Base-by-base conservation (phyloP, 2,329 filamentous ascomycete genomes). In the Amauroascus niger region DNA sequence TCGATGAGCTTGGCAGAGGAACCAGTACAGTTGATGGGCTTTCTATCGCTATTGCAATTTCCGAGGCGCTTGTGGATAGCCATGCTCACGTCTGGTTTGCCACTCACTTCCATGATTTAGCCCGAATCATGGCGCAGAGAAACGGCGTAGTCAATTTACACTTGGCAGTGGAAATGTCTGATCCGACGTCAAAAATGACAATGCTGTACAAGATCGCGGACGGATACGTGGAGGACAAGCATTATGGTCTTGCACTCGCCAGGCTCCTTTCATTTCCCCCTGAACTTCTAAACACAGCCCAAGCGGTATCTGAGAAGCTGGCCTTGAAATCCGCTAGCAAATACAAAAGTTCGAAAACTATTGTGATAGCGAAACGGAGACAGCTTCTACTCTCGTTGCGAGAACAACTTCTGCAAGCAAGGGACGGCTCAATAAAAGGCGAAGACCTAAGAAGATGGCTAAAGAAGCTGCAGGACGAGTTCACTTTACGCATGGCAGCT, bases 1-100 rank as follows among this genome's bases (percentile, higher is more conserved):
- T 98, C 48, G 93, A 98, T 62, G 93, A 98, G 64, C 79, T 98
- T 2, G 91, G 93, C 0, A 80, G 93, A 26, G 91, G 89, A 1
- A 98, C 93, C 0, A 93, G 88, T 64, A 91, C 87, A 0, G 79
- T 83, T 22, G 93, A 98, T 64, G 93, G 93, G 0, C 73, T 97
- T 1, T 84, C 88, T 0, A 94, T 98, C 63, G 88, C 93, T 0
- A 76, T 96, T 47, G 87, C 90, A 1, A 89, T 97, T 63, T 85
- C 90, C 0, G 93, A 97, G 72, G 87, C 87, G 0, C 74, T 98
- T 2, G 79, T 96, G 3, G 80, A 89, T 55, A 93, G 82, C 60
- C 78, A 81, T 56, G 84, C 89, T 0, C 76, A 87, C 0, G 82
- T 96, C 0, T 96, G 88, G 83, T 98, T 98, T 69, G 88, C 86